Percentiles rank a stretch among this genome's conserved stretches.
Evolutionary conservation across 1,284 basidiomycete genomes (phyloP).

Genomic region (Apiotrichum domesticum): DNA sequence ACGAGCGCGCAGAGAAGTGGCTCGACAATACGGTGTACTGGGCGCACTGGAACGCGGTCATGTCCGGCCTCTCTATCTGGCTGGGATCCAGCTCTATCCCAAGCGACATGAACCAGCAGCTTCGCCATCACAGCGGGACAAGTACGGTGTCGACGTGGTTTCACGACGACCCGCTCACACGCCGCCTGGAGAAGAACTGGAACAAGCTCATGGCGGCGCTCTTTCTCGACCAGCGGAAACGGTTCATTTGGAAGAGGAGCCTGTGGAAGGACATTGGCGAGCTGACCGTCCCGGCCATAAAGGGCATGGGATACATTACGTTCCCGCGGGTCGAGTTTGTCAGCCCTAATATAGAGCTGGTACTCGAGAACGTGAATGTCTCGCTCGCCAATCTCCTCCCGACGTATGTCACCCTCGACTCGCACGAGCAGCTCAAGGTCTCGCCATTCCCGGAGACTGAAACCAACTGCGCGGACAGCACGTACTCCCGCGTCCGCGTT

Average conservation of each 20-base stretch:
- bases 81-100: neutral
- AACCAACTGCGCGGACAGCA: neutral
- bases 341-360: constrained; percentile 8
- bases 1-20: neutral
- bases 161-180: constrained; percentile 10
- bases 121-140: too few relatives aligned
- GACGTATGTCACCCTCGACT: constrained; percentile 4
- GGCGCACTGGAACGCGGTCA: constrained; percentile 12
- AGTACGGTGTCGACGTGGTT: neutral
- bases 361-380: constrained; percentile 14
- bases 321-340: constrained; percentile 11
- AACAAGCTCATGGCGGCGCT: neutral
- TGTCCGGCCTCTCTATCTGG: constrained; percentile 1
- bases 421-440: constrained; percentile 1
- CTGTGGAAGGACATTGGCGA: constrained; percentile 10
- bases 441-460: constrained; percentile 6
- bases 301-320: constrained; percentile 8
- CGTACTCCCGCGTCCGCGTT: neutral
- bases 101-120: neutral
- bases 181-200: neutral
- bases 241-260: constrained; percentile 1
- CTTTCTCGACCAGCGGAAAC: constrained; percentile 2
- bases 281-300: neutral
- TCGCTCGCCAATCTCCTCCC: constrained; percentile 13
- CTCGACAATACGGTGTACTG: constrained; percentile 8